Evolutionary conservation across 2,329 filamentous ascomycete genomes (phyloP), one percentile per base, ranked within the genome.

Genomic region (Aureobasidium leucospermi): DNA sequence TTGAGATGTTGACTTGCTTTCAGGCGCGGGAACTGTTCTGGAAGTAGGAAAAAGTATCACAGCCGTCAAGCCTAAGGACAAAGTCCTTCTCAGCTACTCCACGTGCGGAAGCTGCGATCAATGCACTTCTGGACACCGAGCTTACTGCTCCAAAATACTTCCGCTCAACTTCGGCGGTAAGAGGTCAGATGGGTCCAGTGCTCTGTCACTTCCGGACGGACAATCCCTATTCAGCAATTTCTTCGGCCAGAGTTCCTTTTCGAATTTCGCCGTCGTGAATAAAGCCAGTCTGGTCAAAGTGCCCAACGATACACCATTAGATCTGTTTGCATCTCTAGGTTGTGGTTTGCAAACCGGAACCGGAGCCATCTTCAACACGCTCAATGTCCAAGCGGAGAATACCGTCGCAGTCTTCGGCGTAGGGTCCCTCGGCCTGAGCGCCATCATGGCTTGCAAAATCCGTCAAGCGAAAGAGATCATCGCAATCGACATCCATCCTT

Each of bases 401-500:
- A 65, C 70, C 6, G 67, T 79, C 36, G 69, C 74, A 23, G 68
- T 79, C 47, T 67, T 78, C 31, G 78, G 76, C 4, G 69, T 78
- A 0, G 76, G 77, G 6, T 77, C 75, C 8, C 76, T 81, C 0
- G 77, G 78, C 1, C 66, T 80, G 39, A 70, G 68, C 23, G 77
- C 76, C 0, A 69, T 81, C 49, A 79, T 78, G 74, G 78, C 76
- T 3, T 75, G 78, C 0, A 78, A 77, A 31, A 74, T 80, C 6
- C 67, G 64, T 36, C 71, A 70, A 3, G 72, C 70, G 60, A 67
- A 64, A 43, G 67, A 63, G n/a, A 76, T 77, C 62, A 72, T 77
- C 63, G 75, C 70, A 8, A 64, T 77, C 15, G 75, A 76, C 57
- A 67, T 70, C 16, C 66, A 75, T 10, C 64, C 63, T 6, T 67